These are phyloP conservation scores for Medicago ruthenica DNA, from an alignment of 306 rosid genomes.

Conservation along the genomic window DNA sequence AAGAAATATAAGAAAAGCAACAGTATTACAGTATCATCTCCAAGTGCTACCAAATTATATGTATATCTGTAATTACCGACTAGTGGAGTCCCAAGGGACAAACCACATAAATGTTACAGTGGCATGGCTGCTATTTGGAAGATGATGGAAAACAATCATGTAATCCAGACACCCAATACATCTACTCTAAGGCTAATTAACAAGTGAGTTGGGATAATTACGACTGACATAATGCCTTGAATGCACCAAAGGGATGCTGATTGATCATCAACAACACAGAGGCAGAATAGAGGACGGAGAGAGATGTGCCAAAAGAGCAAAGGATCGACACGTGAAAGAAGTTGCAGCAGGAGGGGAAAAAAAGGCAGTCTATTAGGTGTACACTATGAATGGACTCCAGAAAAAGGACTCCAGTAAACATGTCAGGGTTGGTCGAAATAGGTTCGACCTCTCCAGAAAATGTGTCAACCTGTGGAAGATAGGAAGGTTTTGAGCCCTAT, in stretches of 20 bases:
- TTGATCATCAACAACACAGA: not conserved
- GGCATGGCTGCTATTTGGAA: not conserved
- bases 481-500: not conserved
- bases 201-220: not conserved
- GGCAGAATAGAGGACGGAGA: constrained; percentile 1
- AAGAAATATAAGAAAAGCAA: not conserved
- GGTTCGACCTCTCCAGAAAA: not conserved
- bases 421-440: not conserved
- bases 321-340: not conserved
- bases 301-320: not conserved
- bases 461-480: not conserved
- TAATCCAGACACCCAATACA: not conserved
- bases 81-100: not conserved
- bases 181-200: not conserved
- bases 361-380: not conserved
- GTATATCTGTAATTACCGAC: not conserved
- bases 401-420: not conserved
- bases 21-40: not conserved
- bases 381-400: not conserved
- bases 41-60: not conserved
- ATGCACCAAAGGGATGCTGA: not conserved
- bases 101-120: not conserved
- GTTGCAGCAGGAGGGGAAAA: not conserved
- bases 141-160: not conserved
- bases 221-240: not conserved